Evolutionary conservation across 2,329 filamentous ascomycete species (phyloP).

Genomic region (Hypoxylon sp.): DNA sequence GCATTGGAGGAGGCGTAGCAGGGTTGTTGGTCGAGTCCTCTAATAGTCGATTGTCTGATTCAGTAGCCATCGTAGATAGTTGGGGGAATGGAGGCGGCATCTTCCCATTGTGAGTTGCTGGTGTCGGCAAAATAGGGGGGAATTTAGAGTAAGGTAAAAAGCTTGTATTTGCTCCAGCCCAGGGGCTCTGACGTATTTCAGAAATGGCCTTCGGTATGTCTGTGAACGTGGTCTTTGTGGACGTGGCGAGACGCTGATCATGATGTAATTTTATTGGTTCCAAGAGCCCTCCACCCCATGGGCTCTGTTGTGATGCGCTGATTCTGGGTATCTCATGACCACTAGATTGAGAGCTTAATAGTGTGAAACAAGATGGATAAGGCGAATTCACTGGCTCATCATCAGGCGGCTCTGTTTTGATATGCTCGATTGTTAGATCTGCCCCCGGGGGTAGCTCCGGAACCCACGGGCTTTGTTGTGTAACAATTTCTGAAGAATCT

Average conservation of each 20-base stretch:
- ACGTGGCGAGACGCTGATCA: conserved; percentile 1
- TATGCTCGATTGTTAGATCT: conserved; percentile 26
- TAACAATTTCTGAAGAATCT: conserved; percentile 10
- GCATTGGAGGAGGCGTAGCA: conserved; percentile 52
- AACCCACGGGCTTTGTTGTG: conserved; percentile 52
- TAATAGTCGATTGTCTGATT: conserved; percentile 6
- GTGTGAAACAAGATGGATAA: conserved; percentile 12
- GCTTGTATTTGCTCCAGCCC: conserved; percentile 10
- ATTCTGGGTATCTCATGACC: conserved; percentile 32
- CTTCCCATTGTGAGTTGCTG: neutral
- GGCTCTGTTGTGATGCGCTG: conserved; percentile 53
- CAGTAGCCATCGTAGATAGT: neutral
- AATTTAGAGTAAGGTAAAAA: conserved; percentile 5
- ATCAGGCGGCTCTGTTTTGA: conserved; percentile 39
- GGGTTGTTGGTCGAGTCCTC: conserved; percentile 13
- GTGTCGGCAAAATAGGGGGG: conserved; percentile 2
- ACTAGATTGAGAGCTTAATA: conserved; percentile 30
- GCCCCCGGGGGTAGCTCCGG: conserved; percentile 28
- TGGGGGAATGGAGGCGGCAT: neutral
- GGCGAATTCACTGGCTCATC: conserved; percentile 12
- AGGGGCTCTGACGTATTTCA: conserved; percentile 21
- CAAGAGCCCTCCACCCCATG: conserved; percentile 48
- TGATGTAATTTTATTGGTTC: conserved; percentile 12
- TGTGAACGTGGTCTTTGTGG: neutral
- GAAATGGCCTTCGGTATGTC: neutral